Percentiles rank a stretch among this genome's conserved stretches.
Evolutionary conservation across 2,329 filamentous ascomycete species (phyloP).

Genomic region (Pseudogymnoascus sp.): DNA sequence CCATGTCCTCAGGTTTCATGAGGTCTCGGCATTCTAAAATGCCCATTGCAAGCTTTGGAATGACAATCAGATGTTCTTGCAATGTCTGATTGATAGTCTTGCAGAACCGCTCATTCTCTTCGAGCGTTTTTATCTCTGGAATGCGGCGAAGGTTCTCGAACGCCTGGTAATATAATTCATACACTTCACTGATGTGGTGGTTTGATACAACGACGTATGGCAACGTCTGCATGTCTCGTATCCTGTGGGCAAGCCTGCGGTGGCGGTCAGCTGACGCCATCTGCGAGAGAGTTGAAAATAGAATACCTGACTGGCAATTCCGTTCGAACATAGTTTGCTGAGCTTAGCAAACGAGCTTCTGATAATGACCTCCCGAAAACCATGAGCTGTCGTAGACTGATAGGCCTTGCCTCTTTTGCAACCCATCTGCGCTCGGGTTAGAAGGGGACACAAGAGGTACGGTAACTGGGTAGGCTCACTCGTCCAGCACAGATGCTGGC

Average conservation of each 20-base stretch:
- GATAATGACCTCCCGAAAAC: constrained; percentile 94
- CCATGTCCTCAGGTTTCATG: constrained; percentile 73
- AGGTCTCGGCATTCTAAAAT: constrained; percentile 83
- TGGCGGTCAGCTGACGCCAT: not conserved
- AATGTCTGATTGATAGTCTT: constrained; percentile 71
- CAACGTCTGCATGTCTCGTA: constrained; percentile 94
- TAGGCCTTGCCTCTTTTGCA: constrained; percentile 83
- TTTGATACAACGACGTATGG: constrained; percentile 97
- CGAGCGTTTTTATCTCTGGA: constrained; percentile 72
- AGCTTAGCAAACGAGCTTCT: constrained; percentile 80
- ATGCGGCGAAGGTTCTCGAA: constrained; percentile 85
- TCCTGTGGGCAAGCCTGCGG: constrained; percentile 75
- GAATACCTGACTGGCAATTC: constrained; percentile 75
- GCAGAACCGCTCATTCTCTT: constrained; percentile 87
- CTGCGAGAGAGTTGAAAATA: not conserved
- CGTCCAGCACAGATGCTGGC: constrained; percentile 56
- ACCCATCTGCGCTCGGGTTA: constrained; percentile 63
- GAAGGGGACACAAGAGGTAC: not conserved
- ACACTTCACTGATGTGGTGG: constrained; percentile 85
- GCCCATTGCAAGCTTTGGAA: constrained; percentile 89
- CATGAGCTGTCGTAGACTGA: constrained; percentile 91
- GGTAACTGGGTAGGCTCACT: constrained; percentile 39
- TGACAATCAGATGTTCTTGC: constrained; percentile 83
- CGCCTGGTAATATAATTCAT: constrained; percentile 94
- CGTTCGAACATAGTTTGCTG: constrained; percentile 93